A percentile compares a stretch with the other conserved stretches of the same genome.
phyloP scores from a whole-genome alignment of 345 rosid species.

The Aquilaria yunnanensis region DNA sequence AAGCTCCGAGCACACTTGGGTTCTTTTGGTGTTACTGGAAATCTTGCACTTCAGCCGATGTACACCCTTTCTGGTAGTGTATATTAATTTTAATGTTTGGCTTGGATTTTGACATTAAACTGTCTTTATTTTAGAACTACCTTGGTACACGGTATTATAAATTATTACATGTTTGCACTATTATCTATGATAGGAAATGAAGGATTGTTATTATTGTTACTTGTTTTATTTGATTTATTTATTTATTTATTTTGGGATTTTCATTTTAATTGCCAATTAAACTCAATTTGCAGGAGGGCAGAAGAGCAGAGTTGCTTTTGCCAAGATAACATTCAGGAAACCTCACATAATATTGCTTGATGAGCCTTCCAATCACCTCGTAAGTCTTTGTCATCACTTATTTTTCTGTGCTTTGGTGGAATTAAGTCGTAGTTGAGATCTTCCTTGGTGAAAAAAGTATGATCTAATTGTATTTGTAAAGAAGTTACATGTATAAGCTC shows the following conservation, averaged over 20 bases:
- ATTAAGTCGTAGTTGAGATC: background rate
- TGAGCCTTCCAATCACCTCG: constrained; percentile 99
- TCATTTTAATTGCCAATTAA: too few species aligned
- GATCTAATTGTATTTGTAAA: too few species aligned
- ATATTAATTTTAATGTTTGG: background rate
- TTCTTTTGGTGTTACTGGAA: constrained; percentile 96
- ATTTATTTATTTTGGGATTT: background rate
- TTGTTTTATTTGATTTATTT: background rate
- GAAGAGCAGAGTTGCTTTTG: constrained; percentile 98
- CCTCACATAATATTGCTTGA: constrained; percentile 96
- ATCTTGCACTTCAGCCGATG: constrained; percentile 99
- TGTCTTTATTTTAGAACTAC: background rate
- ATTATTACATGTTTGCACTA: background rate
- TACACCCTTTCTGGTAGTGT: constrained; percentile 86
- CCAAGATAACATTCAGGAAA: constrained; percentile 97
- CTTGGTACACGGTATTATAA: too few species aligned
- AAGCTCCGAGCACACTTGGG: constrained; percentile 92
- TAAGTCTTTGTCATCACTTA: constrained; percentile 36
- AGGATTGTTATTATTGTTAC: constrained; percentile 1
- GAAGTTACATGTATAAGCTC: too few species aligned
- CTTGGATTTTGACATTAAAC: background rate
- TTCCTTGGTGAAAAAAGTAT: too few species aligned
- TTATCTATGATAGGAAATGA: background rate
- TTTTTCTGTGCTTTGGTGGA: background rate
- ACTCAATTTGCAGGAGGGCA: constrained; percentile 67